phyloP scores from a whole-genome alignment of 352 stramenopile genomes.

The Pythium guiyangense region DNA sequence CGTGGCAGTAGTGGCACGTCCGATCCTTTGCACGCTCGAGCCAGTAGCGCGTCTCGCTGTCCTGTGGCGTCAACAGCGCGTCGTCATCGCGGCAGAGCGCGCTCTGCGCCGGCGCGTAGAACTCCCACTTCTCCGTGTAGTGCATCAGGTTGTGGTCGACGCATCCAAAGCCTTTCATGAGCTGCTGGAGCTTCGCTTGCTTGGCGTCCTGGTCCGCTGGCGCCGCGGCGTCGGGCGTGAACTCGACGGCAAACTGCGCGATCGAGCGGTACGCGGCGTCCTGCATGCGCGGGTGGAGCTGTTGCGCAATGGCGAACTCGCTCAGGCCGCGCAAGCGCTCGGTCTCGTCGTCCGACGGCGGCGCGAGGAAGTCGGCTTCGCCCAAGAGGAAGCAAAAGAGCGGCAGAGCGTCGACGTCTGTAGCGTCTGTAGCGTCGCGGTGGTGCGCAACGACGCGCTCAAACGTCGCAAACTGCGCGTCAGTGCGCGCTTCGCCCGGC shows the following conservation, averaged over 20 bases:
- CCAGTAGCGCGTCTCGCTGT: conserved; percentile 69
- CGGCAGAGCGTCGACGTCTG: conserved; percentile 27
- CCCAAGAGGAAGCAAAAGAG: conserved; percentile 68
- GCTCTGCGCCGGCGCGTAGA: conserved; percentile 45
- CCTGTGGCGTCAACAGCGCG: conserved; percentile 30
- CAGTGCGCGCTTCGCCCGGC: conserved; percentile 31
- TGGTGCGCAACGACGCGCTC: conserved; percentile 18
- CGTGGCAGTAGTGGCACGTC: conserved; percentile 65
- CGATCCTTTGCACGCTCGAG: conserved; percentile 48
- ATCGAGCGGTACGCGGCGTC: conserved; percentile 41
- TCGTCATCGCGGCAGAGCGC: conserved; percentile 35
- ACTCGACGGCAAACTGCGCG: conserved; percentile 75
- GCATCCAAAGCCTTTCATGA: conserved; percentile 75
- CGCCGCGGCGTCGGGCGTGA: conserved; percentile 29
- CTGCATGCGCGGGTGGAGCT: conserved; percentile 45
- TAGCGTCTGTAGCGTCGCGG: conserved; percentile 17
- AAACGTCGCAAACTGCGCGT: conserved; percentile 43
- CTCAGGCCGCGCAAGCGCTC: conserved; percentile 61
- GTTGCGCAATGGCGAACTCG: conserved; percentile 76
- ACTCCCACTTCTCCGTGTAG: conserved; percentile 79
- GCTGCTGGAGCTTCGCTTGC: conserved; percentile 27
- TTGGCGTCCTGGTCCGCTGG: conserved; percentile 26
- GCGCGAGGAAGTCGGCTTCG: conserved; percentile 59
- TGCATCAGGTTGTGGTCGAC: conserved; percentile 79
- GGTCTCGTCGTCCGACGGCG: conserved; percentile 36